phyloP scores from a whole-genome alignment of 352 stramenopile genomes.

The Chrysophaeum taylorii region DNA sequence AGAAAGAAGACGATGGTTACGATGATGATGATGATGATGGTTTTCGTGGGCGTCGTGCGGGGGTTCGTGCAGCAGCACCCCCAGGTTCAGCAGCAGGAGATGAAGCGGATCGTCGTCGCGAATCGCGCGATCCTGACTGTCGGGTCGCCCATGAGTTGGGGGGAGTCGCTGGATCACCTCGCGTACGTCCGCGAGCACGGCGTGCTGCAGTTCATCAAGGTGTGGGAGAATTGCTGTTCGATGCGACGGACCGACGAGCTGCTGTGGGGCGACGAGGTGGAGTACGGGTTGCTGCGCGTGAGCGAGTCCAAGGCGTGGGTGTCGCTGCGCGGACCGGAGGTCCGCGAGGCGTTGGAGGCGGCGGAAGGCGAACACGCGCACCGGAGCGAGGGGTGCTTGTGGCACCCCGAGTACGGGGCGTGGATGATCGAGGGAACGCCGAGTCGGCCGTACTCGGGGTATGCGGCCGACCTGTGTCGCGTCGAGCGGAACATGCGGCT shows the following conservation, averaged over 20 bases:
- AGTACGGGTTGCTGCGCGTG: slow-evolving; percentile 1
- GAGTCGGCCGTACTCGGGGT: slow-evolving; percentile 75
- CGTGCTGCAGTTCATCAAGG: slow-evolving; percentile 4
- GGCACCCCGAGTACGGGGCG: slow-evolving; percentile 95
- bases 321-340: not conserved
- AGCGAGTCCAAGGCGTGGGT: not conserved
- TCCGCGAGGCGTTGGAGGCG: not conserved
- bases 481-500: slow-evolving; percentile 97
- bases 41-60: too few species aligned
- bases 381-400: slow-evolving; percentile 60
- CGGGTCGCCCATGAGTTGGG: not conserved
- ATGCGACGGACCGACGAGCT: not conserved
- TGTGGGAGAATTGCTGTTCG: not conserved
- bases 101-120: too few species aligned
- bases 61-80: too few species aligned
- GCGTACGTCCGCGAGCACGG: slow-evolving; percentile 9
- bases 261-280: slow-evolving; percentile 10
- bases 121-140: slow-evolving; percentile 8
- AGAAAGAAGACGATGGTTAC: too few species aligned
- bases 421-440: slow-evolving; percentile 99
- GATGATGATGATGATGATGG: too few species aligned
- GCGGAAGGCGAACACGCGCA: not conserved
- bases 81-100: too few species aligned
- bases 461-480: slow-evolving; percentile 80
- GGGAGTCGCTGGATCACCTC: not conserved